A percentile compares a stretch with the other conserved stretches of the same genome.
Evolutionary conservation across 495 filamentous ascomycete species (phyloP).

Genomic region (Penicillium coffeae): DNA sequence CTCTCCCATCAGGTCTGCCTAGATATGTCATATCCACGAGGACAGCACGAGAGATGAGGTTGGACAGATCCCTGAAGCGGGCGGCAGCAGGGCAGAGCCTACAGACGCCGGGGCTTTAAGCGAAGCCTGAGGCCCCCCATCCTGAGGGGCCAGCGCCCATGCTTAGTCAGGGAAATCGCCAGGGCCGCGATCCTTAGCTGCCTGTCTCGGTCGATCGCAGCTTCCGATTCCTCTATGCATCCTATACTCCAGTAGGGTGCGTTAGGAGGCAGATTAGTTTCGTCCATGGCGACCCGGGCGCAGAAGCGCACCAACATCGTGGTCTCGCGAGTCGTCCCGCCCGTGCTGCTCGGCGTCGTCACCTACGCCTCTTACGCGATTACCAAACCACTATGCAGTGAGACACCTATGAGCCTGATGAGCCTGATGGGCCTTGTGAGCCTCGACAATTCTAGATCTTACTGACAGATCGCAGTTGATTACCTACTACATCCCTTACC

Average conservation of each 20-base stretch:
- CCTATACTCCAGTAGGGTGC: conserved; percentile 4
- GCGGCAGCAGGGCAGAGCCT: background rate
- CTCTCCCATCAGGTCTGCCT: too few species aligned
- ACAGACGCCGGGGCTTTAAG: background rate
- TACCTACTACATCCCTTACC: conserved; percentile 55
- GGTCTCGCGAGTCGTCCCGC: conserved; percentile 55
- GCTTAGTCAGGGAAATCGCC: conserved; percentile 5
- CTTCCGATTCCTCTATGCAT: conserved; percentile 6
- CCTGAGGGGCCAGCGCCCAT: background rate
- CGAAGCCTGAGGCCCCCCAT: background rate
- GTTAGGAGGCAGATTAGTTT: background rate
- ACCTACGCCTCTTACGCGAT: conserved; percentile 62
- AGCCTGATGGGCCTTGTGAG: background rate
- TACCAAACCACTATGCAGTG: conserved; percentile 56
- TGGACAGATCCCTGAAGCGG: background rate
- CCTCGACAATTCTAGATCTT: conserved; percentile 1
- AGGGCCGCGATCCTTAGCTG: background rate
- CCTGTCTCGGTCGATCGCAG: background rate
- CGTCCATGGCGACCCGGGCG: conserved; percentile 13
- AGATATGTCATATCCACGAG: too few species aligned
- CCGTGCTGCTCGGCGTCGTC: conserved; percentile 53
- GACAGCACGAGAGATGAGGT: too few species aligned
- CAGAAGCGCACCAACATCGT: conserved; percentile 49
- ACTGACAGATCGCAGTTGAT: conserved; percentile 45
- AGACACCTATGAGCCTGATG: conserved; percentile 19